Percentiles rank a stretch among this genome's conserved stretches.
Conservation (phyloP, 2,329 filamentous ascomycete genomes). For the Nemania abortiva region DNA sequence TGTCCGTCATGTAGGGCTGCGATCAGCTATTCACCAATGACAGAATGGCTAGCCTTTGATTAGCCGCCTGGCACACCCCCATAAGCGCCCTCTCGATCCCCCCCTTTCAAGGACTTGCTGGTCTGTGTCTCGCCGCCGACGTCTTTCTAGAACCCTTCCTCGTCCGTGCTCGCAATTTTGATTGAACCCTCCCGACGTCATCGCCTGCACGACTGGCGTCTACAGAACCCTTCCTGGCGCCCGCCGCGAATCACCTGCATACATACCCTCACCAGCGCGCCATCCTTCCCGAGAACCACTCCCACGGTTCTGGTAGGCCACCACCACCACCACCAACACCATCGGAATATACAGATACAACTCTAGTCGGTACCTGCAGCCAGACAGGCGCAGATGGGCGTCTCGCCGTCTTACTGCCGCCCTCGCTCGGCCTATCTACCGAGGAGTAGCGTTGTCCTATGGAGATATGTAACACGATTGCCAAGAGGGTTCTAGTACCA, state of each 20-base stretch:
- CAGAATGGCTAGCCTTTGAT: conserved; percentile 38
- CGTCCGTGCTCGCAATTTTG: conserved; percentile 28
- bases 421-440: conserved; percentile 2
- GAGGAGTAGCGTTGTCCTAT: conserved; percentile 25
- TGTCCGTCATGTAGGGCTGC: background rate
- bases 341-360: conserved; percentile 28
- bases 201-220: conserved; percentile 40
- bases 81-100: conserved; percentile 45
- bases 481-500: conserved; percentile 19
- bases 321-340: conserved; percentile 23
- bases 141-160: conserved; percentile 46
- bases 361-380: conserved; percentile 39
- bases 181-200: conserved; percentile 35
- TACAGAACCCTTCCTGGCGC: conserved; percentile 40
- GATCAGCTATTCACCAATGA: conserved; percentile 40
- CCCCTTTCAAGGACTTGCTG: conserved; percentile 10
- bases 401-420: conserved; percentile 42
- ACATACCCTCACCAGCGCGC: conserved; percentile 41
- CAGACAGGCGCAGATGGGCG: conserved; percentile 43
- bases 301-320: conserved; percentile 45
- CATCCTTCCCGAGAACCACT: conserved; percentile 40
- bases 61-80: conserved; percentile 44
- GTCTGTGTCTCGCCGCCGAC: conserved; percentile 36
- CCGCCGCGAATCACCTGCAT: conserved; percentile 43
- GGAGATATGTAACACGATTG: conserved; percentile 25